Percentiles rank a stretch among this genome's conserved stretches.
Conservation (phyloP, 148 eudicot genomes). For the Chenopodium album region DNA sequence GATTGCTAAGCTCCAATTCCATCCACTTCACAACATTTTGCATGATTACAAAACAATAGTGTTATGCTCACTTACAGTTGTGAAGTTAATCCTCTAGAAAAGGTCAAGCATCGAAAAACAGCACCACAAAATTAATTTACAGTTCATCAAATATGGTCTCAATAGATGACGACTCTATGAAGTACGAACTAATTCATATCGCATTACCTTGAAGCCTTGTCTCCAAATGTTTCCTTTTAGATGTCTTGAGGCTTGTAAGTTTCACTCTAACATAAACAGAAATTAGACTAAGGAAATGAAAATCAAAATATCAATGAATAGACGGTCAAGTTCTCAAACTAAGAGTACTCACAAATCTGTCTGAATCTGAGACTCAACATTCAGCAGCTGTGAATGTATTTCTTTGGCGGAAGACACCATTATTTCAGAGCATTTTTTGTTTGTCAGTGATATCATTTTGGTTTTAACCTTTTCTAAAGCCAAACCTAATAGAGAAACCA, state of each 20-base stretch:
- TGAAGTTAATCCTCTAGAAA: not conserved
- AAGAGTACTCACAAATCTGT: slow-evolving; percentile 57
- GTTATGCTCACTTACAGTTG: not conserved
- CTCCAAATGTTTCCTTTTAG: slow-evolving; percentile 68
- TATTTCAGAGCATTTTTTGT: slow-evolving; percentile 67
- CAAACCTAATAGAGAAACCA: slow-evolving; percentile 52
- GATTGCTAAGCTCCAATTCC: not conserved
- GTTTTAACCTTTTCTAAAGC: slow-evolving; percentile 64
- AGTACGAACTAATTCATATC: not conserved
- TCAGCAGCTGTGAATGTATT: slow-evolving; percentile 54
- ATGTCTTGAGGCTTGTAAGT: slow-evolving; percentile 46
- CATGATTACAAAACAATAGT: not conserved
- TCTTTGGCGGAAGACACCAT: slow-evolving; percentile 65
- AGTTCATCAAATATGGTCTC: slow-evolving; percentile 8
- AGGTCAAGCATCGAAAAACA: not conserved
- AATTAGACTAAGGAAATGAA: slow-evolving; percentile 20
- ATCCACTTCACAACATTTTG: not conserved
- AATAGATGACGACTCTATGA: not conserved
- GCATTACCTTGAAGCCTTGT: slow-evolving; percentile 64
- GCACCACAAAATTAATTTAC: not conserved
- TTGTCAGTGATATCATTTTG: slow-evolving; percentile 61
- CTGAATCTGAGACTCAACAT: slow-evolving; percentile 76
- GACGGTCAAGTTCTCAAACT: slow-evolving; percentile 5
- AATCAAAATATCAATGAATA: not conserved
- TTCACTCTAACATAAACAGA: slow-evolving; percentile 55